Conservation (phyloP, 2,329 filamentous ascomycete genomes). For the Diaporthe ampelina region DNA sequence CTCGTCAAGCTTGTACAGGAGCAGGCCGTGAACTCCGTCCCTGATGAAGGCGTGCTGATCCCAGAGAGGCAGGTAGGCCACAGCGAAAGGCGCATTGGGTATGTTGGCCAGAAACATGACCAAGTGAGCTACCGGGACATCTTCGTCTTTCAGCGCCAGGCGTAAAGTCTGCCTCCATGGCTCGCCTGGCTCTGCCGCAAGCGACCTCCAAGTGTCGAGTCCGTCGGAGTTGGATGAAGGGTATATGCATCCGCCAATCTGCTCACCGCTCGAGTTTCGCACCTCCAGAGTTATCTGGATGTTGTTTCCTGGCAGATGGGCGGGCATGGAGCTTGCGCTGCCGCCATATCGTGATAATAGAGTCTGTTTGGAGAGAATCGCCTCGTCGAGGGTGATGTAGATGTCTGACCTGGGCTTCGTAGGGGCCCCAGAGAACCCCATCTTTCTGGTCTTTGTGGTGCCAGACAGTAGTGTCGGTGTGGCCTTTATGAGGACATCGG, state of each 20-base stretch:
- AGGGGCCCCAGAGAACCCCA: conserved; percentile 94
- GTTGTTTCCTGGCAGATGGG: conserved; percentile 75
- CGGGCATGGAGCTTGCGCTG: conserved; percentile 79
- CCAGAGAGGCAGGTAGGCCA: conserved; percentile 96
- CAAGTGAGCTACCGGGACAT: conserved; percentile 87
- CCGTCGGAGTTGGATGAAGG: conserved; percentile 85
- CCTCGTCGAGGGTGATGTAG: conserved; percentile 87
- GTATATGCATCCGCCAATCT: conserved; percentile 90
- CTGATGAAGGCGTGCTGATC: conserved; percentile 89
- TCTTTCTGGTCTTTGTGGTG: conserved; percentile 85
- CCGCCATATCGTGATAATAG: conserved; percentile 76
- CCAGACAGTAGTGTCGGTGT: conserved; percentile 90
- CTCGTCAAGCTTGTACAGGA: conserved; percentile 94
- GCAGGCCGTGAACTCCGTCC: conserved; percentile 84
- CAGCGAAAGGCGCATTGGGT: conserved; percentile 88
- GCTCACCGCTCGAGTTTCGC: conserved; percentile 81
- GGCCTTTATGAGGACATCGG: conserved; percentile 84
- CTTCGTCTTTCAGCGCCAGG: conserved; percentile 81
- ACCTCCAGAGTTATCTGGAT: conserved; percentile 93
- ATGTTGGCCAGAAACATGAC: conserved; percentile 92
- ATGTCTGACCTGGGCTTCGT: conserved; percentile 93
- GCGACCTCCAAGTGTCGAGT: conserved; percentile 89
- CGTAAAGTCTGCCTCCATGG: conserved; percentile 91
- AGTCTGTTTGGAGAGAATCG: conserved; percentile 83
- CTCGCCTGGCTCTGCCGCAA: conserved; percentile 82